Base-by-base conservation (phyloP, 2,329 filamentous ascomycete species). In the Colletotrichum sp. region DNA sequence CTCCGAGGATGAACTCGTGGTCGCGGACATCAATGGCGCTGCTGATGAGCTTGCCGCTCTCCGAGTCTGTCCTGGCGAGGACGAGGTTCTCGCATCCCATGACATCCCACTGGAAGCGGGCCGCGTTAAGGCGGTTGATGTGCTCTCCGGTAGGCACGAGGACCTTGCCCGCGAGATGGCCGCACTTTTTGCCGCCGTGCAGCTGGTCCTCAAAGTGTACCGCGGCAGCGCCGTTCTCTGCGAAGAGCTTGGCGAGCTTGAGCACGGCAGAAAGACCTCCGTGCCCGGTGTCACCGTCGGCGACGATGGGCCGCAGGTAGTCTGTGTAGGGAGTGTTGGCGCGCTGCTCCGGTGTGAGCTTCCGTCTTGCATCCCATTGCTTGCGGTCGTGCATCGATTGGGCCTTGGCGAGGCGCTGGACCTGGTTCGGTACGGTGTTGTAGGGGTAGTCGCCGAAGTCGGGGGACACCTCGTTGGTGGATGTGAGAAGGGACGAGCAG, bases 371-470 rank as follows among this genome's bases (percentile, higher is more conserved):
- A 83, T 98, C 96, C 93, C 95, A 99, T 82, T 98, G 95, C 85
- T 98, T 98, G 79, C 97, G 93, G 85, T 99, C 97, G 84, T 99
- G 97, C 89, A 99, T 93, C 79, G 96, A 96, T 85, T 99, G 97
- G 6, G 97, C 97, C 87, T 99, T 99, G 87, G 98, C 95, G 67
- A 99, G 88, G 78, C 97, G 92, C 87, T 99, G 96, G 6, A 99
- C 97, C 84, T 99, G 97, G 86, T 99, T 99, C 10, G 97, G 97
- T 6, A 99, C 97, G 0, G 97, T 99, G 83, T 99, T 99, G 88
- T 99, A 99, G 0, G 97, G 97, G 84, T 99, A 99, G 86, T 99
- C 97, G 81, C 97, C 97, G 86, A 99, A 98, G 84, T 99, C 97
- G 58, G 97, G 95, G 0, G 96, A 98, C 32, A 99, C 97, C 84